Conservation (phyloP, 352 stramenopile species). For the Phytophthora cactorum region DNA sequence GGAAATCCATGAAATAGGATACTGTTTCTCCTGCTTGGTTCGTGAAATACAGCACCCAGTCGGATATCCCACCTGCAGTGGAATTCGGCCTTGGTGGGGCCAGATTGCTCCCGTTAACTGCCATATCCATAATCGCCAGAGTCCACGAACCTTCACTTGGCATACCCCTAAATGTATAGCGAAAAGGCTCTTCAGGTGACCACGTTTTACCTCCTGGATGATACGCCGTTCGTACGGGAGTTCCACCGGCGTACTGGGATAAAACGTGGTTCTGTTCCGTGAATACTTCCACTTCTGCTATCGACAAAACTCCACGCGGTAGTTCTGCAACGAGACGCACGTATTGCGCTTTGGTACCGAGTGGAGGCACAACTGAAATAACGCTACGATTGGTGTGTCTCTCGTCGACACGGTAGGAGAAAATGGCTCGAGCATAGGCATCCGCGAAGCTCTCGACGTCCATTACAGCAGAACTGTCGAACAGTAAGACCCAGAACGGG, state of each 20-base stretch:
- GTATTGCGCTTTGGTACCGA: slow-evolving; percentile 57
- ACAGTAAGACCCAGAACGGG: slow-evolving; percentile 83
- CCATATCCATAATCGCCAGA: slow-evolving; percentile 56
- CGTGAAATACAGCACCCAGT: slow-evolving; percentile 75
- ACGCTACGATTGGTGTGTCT: slow-evolving; percentile 32
- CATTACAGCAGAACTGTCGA: slow-evolving; percentile 60
- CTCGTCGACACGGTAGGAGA: slow-evolving; percentile 46
- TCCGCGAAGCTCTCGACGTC: slow-evolving; percentile 67
- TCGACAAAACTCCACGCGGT: slow-evolving; percentile 47
- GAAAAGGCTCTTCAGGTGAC: slow-evolving; percentile 74
- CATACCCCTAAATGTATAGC: slow-evolving; percentile 50
- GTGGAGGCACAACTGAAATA: slow-evolving; percentile 55
- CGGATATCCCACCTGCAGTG: slow-evolving; percentile 64
- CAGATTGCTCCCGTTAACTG: slow-evolving; percentile 15
- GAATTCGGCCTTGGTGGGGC: slow-evolving; percentile 19
- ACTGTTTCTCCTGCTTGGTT: slow-evolving; percentile 59
- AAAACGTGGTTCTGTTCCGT: slow-evolving; percentile 56
- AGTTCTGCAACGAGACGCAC: slow-evolving; percentile 64
- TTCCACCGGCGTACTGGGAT: slow-evolving; percentile 64
- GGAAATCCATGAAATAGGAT: slow-evolving; percentile 75
- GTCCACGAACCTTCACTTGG: slow-evolving; percentile 67
- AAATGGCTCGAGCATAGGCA: slow-evolving; percentile 53
- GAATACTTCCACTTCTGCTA: slow-evolving; percentile 85
- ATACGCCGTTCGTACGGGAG: slow-evolving; percentile 52
- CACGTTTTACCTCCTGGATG: slow-evolving; percentile 55